These are phyloP conservation scores for Hygrophila difformis DNA, from an alignment of 257 asterid species.

Conservation along the genomic window DNA sequence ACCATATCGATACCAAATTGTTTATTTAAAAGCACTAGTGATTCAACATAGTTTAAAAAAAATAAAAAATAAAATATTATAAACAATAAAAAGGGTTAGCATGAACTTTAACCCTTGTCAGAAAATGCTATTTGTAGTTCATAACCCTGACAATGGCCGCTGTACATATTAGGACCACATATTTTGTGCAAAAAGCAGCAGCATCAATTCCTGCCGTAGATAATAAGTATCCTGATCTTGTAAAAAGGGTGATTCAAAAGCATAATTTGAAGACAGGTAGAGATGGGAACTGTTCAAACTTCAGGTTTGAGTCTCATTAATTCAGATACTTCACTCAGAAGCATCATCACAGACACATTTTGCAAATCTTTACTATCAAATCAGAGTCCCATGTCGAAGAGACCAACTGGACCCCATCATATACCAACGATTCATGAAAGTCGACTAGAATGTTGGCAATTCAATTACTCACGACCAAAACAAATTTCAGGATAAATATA, in stretches of 20 bases:
- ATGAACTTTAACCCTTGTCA: too few species aligned
- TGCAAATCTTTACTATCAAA: slow-evolving; percentile 15
- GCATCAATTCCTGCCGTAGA: slow-evolving; percentile 1
- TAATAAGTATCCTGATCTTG: slow-evolving; percentile 6
- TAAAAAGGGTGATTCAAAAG: slow-evolving; percentile 3
- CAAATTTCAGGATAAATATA: too few species aligned
- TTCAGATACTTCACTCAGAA: slow-evolving; percentile 7
- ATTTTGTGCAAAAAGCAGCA: background rate
- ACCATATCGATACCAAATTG: too few species aligned
- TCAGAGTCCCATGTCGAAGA: too few species aligned
- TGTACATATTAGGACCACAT: background rate
- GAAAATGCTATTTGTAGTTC: background rate
- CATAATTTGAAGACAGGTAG: slow-evolving; percentile 3
- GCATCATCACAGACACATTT: slow-evolving; percentile 19
- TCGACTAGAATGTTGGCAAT: too few species aligned
- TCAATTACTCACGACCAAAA: too few species aligned
- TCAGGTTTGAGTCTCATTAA: background rate
- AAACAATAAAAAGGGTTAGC: too few species aligned
- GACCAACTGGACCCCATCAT: too few species aligned
- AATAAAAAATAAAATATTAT: too few species aligned
- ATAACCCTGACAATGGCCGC: background rate
- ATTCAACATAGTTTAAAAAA: too few species aligned
- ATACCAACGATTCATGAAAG: too few species aligned
- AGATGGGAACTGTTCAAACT: slow-evolving; percentile 3
- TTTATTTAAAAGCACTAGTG: too few species aligned